Conservation (phyloP, 2,329 filamentous ascomycete genomes). For the Monosporascus sp. region DNA sequence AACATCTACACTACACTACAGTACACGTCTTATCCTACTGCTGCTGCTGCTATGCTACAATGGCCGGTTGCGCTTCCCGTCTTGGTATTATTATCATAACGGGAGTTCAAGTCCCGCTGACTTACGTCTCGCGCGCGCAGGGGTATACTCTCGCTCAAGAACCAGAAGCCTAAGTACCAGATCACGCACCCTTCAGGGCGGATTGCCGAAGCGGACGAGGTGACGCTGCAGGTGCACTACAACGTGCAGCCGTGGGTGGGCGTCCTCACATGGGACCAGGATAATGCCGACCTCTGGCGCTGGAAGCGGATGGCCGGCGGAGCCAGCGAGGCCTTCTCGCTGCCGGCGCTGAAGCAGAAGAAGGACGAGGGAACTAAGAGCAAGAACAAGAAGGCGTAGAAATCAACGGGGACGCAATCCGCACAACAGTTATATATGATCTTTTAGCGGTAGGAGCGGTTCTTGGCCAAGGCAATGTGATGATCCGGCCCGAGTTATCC, state of each 20-base stretch:
- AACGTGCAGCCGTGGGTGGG: slow-evolving; percentile 98
- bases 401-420: too few species aligned
- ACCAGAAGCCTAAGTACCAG: slow-evolving; percentile 93
- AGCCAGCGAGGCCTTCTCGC: slow-evolving; percentile 56
- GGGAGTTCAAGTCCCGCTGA: too few species aligned
- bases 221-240: slow-evolving; percentile 79
- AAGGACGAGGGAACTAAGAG: slow-evolving; percentile 38
- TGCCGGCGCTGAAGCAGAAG: slow-evolving; percentile 62
- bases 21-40: neutral
- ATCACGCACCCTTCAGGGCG: slow-evolving; percentile 84
- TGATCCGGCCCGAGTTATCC: too few species aligned
- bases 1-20: neutral
- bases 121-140: slow-evolving; percentile 28
- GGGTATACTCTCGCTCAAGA: slow-evolving; percentile 71
- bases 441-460: too few species aligned
- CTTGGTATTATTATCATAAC: too few species aligned
- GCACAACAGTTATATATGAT: too few species aligned
- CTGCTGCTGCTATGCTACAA: slow-evolving; percentile 1
- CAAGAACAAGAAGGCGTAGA: slow-evolving; percentile 2
- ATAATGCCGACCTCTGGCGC: slow-evolving; percentile 42
- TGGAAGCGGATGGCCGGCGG: slow-evolving; percentile 65
- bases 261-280: slow-evolving; percentile 72
- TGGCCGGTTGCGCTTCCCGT: too few species aligned
- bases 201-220: slow-evolving; percentile 68
- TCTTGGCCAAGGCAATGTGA: too few species aligned